These are phyloP conservation scores for Ilyonectria sp. DNA, from an alignment of 2,329 filamentous ascomycete genomes.

Conservation along the genomic window DNA sequence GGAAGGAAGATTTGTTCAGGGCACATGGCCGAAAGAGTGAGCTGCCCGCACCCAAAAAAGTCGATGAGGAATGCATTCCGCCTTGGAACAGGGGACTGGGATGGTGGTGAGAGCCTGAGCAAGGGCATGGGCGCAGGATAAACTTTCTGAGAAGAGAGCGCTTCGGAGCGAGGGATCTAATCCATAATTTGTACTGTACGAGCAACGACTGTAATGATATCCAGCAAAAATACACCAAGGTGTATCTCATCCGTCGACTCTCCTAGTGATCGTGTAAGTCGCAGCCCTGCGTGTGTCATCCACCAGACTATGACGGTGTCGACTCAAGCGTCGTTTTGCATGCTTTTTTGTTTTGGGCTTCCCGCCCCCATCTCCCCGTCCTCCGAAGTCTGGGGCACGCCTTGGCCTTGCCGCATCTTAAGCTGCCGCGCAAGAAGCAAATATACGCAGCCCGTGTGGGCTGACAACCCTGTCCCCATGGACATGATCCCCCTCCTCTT, in stretches of 20 bases:
- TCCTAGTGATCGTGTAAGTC: neutral
- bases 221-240: conserved; percentile 1
- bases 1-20: neutral
- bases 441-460: conserved; percentile 29
- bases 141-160: neutral
- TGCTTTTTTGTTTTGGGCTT: conserved; percentile 27
- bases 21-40: conserved; percentile 21
- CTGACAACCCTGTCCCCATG: conserved; percentile 13
- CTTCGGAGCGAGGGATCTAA: conserved; percentile 17
- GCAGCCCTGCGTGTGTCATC: neutral
- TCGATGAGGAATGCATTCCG: conserved; percentile 29
- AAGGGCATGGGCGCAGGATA: conserved; percentile 10
- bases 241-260: neutral
- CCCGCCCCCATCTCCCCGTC: conserved; percentile 15
- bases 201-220: conserved; percentile 28
- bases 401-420: conserved; percentile 28
- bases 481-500: neutral
- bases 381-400: conserved; percentile 26
- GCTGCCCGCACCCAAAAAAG: conserved; percentile 10
- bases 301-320: conserved; percentile 11
- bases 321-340: conserved; percentile 18
- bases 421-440: conserved; percentile 46
- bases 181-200: conserved; percentile 29
- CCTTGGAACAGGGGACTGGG: conserved; percentile 17
- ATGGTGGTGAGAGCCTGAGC: conserved; percentile 7